Evolutionary conservation across 768 basidiomycete genomes (phyloP).

Genomic region (Collybia nuda): DNA sequence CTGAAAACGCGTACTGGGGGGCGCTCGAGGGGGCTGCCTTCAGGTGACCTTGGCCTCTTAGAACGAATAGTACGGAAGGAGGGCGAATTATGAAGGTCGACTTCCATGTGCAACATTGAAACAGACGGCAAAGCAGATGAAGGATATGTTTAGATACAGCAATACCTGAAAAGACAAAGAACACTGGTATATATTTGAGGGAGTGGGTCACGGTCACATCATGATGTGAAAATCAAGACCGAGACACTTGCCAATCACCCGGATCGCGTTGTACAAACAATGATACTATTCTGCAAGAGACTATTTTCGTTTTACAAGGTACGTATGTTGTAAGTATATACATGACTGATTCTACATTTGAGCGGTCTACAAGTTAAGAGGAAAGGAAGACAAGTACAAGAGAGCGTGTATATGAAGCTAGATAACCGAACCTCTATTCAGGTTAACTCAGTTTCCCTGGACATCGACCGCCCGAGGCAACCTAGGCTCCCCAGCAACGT

Average conservation of each 20-base stretch:
- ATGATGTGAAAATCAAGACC: conserved; percentile 4
- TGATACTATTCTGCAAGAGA: background rate
- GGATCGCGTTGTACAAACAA: too few species aligned
- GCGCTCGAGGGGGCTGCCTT: conserved; percentile 45
- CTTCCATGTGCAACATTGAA: conserved; percentile 48
- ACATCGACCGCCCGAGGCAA: conserved; percentile 55
- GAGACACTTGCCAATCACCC: too few species aligned
- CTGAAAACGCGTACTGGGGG: conserved; percentile 45
- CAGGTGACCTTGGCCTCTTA: conserved; percentile 67
- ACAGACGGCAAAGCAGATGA: too few species aligned
- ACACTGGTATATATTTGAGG: background rate
- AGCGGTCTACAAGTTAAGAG: too few species aligned
- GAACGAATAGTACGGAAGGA: conserved; percentile 37
- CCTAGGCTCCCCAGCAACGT: conserved; percentile 65
- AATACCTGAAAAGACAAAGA: conserved; percentile 5
- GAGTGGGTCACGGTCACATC: conserved; percentile 8
- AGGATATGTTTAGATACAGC: conserved; percentile 2
- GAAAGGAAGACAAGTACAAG: background rate
- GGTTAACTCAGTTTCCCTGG: conserved; percentile 35
- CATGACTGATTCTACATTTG: too few species aligned
- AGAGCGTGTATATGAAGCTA: too few species aligned
- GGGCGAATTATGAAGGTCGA: conserved; percentile 48
- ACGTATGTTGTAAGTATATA: background rate
- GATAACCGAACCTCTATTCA: background rate
- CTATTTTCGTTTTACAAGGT: conserved; percentile 5